Evolutionary conservation across 345 rosid species (phyloP).

Genomic region (rapeseed (Brassica napus)): DNA sequence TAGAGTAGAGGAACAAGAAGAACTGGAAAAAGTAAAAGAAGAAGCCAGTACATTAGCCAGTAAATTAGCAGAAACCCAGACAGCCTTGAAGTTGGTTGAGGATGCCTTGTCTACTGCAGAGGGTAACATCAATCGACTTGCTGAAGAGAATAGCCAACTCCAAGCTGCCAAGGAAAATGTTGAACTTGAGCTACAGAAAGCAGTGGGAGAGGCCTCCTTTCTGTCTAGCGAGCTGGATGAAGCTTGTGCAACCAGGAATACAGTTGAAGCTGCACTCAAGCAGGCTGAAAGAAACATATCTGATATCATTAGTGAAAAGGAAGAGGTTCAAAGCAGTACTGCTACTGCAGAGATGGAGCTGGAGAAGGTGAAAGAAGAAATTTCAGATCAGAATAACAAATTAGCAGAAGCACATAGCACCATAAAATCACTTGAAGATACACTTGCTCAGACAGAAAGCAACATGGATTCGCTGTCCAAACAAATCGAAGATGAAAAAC

Average conservation of each 20-base stretch:
- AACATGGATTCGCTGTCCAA: slow-evolving; percentile 53
- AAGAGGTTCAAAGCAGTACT: slow-evolving; percentile 60
- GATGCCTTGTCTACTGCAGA: slow-evolving; percentile 56
- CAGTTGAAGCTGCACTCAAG: slow-evolving; percentile 68
- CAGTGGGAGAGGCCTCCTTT: slow-evolving; percentile 52
- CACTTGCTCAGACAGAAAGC: slow-evolving; percentile 57
- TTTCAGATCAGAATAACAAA: slow-evolving; percentile 50
- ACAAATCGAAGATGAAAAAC: slow-evolving; percentile 45
- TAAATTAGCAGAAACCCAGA: slow-evolving; percentile 55
- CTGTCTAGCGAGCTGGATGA: slow-evolving; percentile 54
- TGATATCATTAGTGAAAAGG: slow-evolving; percentile 59
- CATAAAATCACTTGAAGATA: slow-evolving; percentile 64
- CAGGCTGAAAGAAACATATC: slow-evolving; percentile 59
- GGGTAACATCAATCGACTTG: slow-evolving; percentile 46
- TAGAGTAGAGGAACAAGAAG: slow-evolving; percentile 52
- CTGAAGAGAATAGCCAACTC: slow-evolving; percentile 55
- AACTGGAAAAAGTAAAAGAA: slow-evolving; percentile 51
- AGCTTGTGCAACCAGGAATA: slow-evolving; percentile 48
- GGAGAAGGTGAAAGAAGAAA: slow-evolving; percentile 58
- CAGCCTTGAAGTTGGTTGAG: slow-evolving; percentile 51
- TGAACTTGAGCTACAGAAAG: slow-evolving; percentile 64
- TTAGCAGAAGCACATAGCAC: slow-evolving; percentile 59
- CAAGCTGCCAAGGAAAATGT: slow-evolving; percentile 50
- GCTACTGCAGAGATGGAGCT: slow-evolving; percentile 56
- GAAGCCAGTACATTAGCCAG: slow-evolving; percentile 47